Base-by-base conservation (phyloP, 2,329 filamentous ascomycete genomes). In the Claviceps sorghi region DNA sequence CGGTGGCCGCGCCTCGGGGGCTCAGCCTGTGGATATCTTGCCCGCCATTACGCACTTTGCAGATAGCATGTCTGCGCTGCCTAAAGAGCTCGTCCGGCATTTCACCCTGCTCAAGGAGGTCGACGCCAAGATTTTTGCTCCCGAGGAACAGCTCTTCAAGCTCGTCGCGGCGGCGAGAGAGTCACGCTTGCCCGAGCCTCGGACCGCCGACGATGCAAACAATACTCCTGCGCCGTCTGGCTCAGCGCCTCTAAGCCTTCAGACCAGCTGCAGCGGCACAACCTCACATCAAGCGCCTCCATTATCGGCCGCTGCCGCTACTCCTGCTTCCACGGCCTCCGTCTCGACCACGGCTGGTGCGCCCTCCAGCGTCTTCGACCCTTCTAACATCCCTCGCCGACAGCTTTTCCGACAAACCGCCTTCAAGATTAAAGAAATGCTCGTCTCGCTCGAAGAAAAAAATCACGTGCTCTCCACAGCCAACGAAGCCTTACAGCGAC, bases 61-160 rank as follows among this genome's bases (percentile, higher is more conserved):
- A 57, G 90, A 97, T 67, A 84, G 89, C 57, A 88, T 97, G 64
- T 84, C 88, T 50, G 90, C 91, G 41, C 79, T 98, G 29, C 93
- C 93, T 4, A 90, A 90, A 67, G 93, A 98, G 71, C 87, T 96
- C 49, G 88, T 95, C 60, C 84, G 89, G 64, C 91, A 98, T 68
- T 95, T 95, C 61, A 96, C 91, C 36, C 78, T 97, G 53, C 76
- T 98, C 59, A 96, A 96, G 67, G 93, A 98, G 71, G 93, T 97
- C 48, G 93, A 98, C 72, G 91, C 91, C 57, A 98, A 98, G 71
- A 86, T 95, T 58, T 93, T 90, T 69, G 83, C 82, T 29, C 86
- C 93, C 7, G 88, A 95, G 66, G 85, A 93, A 60, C 79, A 84
- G 62, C 77, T 98, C 54, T 83, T 85, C 63, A 78, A 84, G 63